These are phyloP conservation scores for Beauveria rudraprayagi DNA, from an alignment of 2,329 filamentous ascomycete species.

Conservation along the genomic window DNA sequence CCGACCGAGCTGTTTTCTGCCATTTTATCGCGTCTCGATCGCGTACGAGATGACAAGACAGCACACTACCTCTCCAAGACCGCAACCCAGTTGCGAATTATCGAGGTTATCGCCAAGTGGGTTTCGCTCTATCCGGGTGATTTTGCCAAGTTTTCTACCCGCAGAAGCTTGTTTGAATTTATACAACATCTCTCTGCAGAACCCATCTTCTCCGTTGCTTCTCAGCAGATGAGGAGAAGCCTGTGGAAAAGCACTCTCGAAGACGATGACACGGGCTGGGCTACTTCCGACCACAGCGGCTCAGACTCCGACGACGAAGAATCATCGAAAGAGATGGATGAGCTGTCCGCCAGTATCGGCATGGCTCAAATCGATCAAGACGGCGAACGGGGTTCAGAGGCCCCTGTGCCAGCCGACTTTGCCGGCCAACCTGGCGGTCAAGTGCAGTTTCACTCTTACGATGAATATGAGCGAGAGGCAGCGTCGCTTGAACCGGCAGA, in stretches of 20 bases:
- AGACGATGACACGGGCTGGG: slow-evolving; percentile 91
- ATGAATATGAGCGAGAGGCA: slow-evolving; percentile 75
- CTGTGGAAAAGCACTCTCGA: slow-evolving; percentile 65
- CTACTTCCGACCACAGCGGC: slow-evolving; percentile 59
- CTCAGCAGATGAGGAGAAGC: slow-evolving; percentile 75
- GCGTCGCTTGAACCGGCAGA: slow-evolving; percentile 61
- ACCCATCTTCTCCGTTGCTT: slow-evolving; percentile 75
- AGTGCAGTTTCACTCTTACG: slow-evolving; percentile 57
- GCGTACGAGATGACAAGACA: slow-evolving; percentile 55
- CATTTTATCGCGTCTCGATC: slow-evolving; percentile 69
- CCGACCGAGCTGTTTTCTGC: slow-evolving; percentile 70
- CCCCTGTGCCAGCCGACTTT: slow-evolving; percentile 26
- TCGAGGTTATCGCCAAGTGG: slow-evolving; percentile 83
- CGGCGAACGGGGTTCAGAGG: slow-evolving; percentile 35
- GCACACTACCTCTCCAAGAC: slow-evolving; percentile 68
- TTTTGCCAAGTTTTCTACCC: slow-evolving; percentile 72
- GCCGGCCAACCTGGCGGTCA: slow-evolving; percentile 34
- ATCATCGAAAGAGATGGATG: slow-evolving; percentile 32
- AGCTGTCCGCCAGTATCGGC: slow-evolving; percentile 34
- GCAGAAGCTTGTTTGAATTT: slow-evolving; percentile 65
- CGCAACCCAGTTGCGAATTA: slow-evolving; percentile 72
- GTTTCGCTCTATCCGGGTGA: slow-evolving; percentile 85
- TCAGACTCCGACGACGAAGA: slow-evolving; percentile 28
- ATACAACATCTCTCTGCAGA: slow-evolving; percentile 65
- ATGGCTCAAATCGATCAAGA: slow-evolving; percentile 42